These are phyloP conservation scores for Heterobasidion irregulare DNA, from an alignment of 1,284 basidiomycete genomes.

Conservation along the genomic window DNA sequence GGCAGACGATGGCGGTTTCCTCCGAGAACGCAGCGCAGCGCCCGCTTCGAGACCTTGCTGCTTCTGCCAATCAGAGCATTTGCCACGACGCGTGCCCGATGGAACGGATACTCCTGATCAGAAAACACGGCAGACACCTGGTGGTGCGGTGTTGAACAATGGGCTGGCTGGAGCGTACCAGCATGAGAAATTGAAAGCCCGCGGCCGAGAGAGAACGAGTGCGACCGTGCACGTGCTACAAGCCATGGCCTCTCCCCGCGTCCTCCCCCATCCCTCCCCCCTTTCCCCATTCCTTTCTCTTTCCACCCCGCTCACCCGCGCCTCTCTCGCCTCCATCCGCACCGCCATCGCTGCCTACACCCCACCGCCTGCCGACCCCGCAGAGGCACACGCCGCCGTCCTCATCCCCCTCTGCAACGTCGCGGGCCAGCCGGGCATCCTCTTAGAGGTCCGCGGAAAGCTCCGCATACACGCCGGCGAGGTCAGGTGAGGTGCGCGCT, in stretches of 20 bases:
- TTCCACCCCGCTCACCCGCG: slow-evolving; percentile 30
- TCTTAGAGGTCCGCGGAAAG: slow-evolving; percentile 66
- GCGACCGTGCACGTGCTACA: no score
- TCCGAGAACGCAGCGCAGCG: no score
- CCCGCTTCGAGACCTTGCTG: no score
- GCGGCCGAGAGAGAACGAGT: no score
- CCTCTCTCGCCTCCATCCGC: slow-evolving; percentile 31
- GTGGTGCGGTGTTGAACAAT: no score
- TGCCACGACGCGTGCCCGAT: no score
- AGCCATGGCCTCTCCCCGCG: slow-evolving; percentile 4
- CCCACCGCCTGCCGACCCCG: slow-evolving; percentile 8
- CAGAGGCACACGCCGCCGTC: slow-evolving; percentile 49
- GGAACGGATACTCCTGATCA: no score
- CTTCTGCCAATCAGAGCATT: no score
- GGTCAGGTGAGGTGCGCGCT: slow-evolving; percentile 49
- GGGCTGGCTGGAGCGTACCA: no score
- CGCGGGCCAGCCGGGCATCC: slow-evolving; percentile 49
- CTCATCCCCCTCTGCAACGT: slow-evolving; percentile 73
- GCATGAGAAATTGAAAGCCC: no score
- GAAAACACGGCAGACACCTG: no score
- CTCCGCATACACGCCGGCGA: slow-evolving; percentile 72
- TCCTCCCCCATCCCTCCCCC: slow-evolving; percentile 10
- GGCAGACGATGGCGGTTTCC: no score
- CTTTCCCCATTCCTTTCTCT: slow-evolving; percentile 21
- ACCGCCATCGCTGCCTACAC: slow-evolving; percentile 22